Percentiles rank a stretch among this genome's conserved stretches.
Conservation (phyloP, 2,329 filamentous ascomycete genomes). For the Calcarisporium arbuscula region DNA sequence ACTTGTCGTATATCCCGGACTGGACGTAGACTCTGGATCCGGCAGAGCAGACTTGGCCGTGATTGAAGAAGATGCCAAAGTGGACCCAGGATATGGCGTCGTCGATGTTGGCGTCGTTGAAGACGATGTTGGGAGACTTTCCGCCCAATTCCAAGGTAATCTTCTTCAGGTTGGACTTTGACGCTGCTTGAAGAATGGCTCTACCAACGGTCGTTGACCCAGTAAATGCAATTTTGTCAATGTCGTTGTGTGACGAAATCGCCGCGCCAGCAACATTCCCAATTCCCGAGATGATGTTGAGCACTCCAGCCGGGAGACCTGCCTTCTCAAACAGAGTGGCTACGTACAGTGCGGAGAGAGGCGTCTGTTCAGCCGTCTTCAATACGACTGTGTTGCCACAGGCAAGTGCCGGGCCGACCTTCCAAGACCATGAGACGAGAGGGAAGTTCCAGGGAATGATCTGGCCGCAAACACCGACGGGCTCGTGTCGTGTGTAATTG, state of each 20-base stretch:
- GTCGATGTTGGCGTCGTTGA: constrained; percentile 6
- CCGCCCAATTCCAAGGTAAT: constrained; percentile 69
- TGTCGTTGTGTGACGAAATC: constrained; percentile 4
- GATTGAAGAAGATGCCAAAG: constrained; percentile 35
- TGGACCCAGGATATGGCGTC: constrained; percentile 6
- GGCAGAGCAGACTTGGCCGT: constrained; percentile 61
- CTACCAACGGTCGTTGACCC: constrained; percentile 5
- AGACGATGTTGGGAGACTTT: constrained; percentile 32
- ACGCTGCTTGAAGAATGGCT: constrained; percentile 65
- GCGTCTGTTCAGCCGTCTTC: constrained; percentile 66
- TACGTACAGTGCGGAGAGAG: constrained; percentile 7
- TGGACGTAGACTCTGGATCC: constrained; percentile 32
- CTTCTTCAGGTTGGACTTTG: constrained; percentile 68
- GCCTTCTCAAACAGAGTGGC: constrained; percentile 4
- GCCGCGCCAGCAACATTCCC: constrained; percentile 4
- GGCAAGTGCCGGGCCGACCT: constrained; percentile 63
- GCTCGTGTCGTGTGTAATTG: constrained; percentile 71
- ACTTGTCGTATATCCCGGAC: constrained; percentile 22
- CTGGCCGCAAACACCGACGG: constrained; percentile 58
- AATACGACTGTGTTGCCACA: constrained; percentile 62
- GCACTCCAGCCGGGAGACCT: constrained; percentile 5
- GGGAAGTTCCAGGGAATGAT: constrained; percentile 83
- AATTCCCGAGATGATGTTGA: constrained; percentile 7
- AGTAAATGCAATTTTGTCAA: constrained; percentile 8
- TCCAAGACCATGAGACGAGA: constrained; percentile 69